Evolutionary conservation across 2,329 filamentous ascomycete species (phyloP).

Genomic region (Colletotrichum tamarilloi): DNA sequence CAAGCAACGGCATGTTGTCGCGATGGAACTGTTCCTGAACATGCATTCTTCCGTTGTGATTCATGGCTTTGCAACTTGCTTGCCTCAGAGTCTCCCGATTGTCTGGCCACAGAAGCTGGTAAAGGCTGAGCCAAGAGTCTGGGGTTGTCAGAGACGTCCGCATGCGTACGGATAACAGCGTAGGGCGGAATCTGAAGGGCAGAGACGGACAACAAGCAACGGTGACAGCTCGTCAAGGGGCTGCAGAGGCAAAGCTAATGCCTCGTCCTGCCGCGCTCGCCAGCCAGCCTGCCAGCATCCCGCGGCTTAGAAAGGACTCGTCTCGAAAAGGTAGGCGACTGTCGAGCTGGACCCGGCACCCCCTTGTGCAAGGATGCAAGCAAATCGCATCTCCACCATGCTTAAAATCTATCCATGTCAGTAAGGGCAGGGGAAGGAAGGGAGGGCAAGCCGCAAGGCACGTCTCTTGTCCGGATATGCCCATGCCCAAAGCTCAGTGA

Average conservation of each 20-base stretch:
- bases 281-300: background rate
- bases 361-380: conserved; percentile 20
- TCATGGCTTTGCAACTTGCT: background rate
- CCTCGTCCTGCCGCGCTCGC: background rate
- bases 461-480: conserved; percentile 7
- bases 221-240: conserved; percentile 5
- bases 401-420: conserved; percentile 33
- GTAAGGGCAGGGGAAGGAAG: background rate
- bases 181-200: background rate
- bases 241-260: conserved; percentile 1
- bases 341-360: conserved; percentile 3
- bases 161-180: background rate
- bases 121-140: conserved; percentile 5
- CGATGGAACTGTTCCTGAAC: background rate
- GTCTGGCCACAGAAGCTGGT: background rate
- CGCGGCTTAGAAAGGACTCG: background rate
- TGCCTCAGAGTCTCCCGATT: background rate
- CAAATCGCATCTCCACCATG: conserved; percentile 34
- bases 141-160: conserved; percentile 10
- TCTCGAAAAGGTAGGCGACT: background rate
- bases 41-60: background rate
- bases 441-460: conserved; percentile 4
- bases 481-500: conserved; percentile 4
- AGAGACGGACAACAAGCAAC: conserved; percentile 9
- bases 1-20: background rate